Evolutionary conservation across 768 basidiomycete species (phyloP), one percentile per base, ranked within the genome.

Genomic region (Xerocomus spinulosus): DNA sequence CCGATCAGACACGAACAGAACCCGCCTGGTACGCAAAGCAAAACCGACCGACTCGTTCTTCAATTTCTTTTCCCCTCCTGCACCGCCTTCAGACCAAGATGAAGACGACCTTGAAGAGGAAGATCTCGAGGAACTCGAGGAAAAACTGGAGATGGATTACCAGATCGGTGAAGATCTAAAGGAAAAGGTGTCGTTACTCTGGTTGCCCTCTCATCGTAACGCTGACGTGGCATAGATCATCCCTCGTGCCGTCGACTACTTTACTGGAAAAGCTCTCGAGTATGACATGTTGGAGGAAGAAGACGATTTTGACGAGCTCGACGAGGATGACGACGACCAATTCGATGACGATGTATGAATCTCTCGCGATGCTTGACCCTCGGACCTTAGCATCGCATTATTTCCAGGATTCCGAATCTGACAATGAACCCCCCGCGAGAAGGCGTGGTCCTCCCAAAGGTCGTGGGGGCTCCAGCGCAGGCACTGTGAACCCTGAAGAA

Each of bases 151-250:
- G 75, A 75, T 92, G 52, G 95, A 99, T 69, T 97, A 97, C 66
- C 94, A 97, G 74, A 86, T 99, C 58, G 94, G 95, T 36, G 95
- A 97, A 74, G 94, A 98, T 71, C 73, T 98, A 59, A 97, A 97
- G 72, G 95, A 97, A 67, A 90, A 93, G 77, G 90, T 88, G 6
- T 70, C 64, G n/a, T 38, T 30, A 6, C 25, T 17, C 38, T 15
- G 14, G 30, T 32, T 24, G 17, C 17, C 34, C 18, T 18, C 1
- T 15, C 14, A 9, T 15, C 26, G 6, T 4, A 18, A 32, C 23
- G n/a, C 43, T 54, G 44, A 52, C 6, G 30, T 35, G 1, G 44
- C 18, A 21, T 55, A 95, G 91, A 79, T 97, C 63, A 91, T 99
- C 51, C 94, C 95, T 46, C 88, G 88, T 53, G 95, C 93, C 12